Conservation (phyloP, 1,284 basidiomycete genomes). For the Cystobasidiaceae sp. region DNA sequence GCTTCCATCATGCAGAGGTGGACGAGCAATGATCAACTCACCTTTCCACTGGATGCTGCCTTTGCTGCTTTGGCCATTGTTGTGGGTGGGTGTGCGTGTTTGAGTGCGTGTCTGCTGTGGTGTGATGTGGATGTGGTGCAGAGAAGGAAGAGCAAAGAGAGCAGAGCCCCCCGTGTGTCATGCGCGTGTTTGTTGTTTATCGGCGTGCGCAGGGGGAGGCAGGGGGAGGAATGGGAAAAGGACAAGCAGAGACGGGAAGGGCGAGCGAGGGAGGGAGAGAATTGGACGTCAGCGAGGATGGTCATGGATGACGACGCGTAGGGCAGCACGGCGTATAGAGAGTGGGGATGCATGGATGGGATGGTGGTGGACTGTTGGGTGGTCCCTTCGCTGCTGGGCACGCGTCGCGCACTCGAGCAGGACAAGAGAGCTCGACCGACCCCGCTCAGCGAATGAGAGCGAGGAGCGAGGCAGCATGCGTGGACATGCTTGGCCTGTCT, state of each 20-base stretch:
- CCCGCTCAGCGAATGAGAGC: too few species aligned
- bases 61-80: conserved; percentile 60
- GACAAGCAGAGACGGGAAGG: neutral
- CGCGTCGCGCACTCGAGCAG: conserved; percentile 30
- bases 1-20: neutral
- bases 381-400: conserved; percentile 34
- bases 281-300: neutral
- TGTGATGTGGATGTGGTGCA: conserved; percentile 49
- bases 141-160: conserved; percentile 40
- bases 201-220: neutral
- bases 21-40: neutral
- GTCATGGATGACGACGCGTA: neutral
- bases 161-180: conserved; percentile 41
- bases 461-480: too few species aligned
- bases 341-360: too few species aligned
- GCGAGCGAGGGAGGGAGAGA: neutral
- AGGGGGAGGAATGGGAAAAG: neutral
- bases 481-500: neutral
- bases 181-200: neutral
- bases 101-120: conserved; percentile 19
- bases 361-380: conserved; percentile 7
- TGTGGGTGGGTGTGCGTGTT: conserved; percentile 53
- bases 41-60: conserved; percentile 15
- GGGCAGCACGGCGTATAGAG: too few species aligned
- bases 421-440: neutral